Base-by-base conservation (phyloP, 2,329 filamentous ascomycete genomes). In the Alternaria angustiovoidea region DNA sequence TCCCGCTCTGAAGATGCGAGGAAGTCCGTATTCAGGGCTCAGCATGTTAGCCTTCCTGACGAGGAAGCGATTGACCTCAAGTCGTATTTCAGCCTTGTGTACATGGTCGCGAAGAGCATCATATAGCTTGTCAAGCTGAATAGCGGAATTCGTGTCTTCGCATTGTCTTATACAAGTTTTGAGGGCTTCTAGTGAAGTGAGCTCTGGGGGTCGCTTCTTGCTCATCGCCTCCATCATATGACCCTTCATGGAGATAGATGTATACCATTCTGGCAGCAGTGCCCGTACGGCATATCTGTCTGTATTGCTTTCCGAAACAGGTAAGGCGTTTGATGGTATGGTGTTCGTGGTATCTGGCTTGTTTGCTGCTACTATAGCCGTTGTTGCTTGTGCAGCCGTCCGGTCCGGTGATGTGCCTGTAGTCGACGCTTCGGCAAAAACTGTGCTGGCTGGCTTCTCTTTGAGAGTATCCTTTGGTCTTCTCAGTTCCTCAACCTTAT, bases 31-130 rank as follows among this genome's bases (percentile, higher is more conserved):
- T 1, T 79, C 69, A 1, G 39, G 22, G 32, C 75, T 62, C 0
- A 83, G 69, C 51, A 83, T 78, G 1, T 70, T 65, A 1, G 72
- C 68, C 42, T 75, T 75, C 2, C 75, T 71, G 2, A 82, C 53
- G 0, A 79, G 68, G 20, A 67, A 65, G 0, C 57, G 64, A 16
- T 72, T 69, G 11, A 82, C 77, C 0, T 63, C 46, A 0, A 78
- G 56, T 2, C 28, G 43, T 39, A 82, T 80, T 12, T 79, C 73
- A 0, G 80, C 71, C 24, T 77, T 74, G 62, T 83, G 81, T 0
- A 83, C 64, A 2, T 70, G 59, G 3, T 75, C 57, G 1, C 79
- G 71, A 5, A 83, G 74, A 7, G 75, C 62, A 6, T 77, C 68
- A 51, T 79, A 72, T 2, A 68, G 51, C 11, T 57, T 53, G 4